phyloP scores from a whole-genome alignment of 2,329 filamentous ascomycete genomes.

The Hysterium pulicare region DNA sequence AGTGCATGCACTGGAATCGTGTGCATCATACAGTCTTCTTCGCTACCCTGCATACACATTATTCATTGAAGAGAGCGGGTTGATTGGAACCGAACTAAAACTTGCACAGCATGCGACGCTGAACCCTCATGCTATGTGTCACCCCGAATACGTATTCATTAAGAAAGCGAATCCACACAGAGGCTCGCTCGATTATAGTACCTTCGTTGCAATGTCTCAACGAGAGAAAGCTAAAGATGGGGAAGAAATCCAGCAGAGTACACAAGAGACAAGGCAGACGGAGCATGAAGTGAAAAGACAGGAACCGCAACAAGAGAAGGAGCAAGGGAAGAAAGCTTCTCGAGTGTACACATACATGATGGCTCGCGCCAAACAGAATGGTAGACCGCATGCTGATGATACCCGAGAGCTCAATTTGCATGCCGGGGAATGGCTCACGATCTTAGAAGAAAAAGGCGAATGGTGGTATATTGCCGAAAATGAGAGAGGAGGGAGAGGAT shows the following conservation, averaged over 20 bases:
- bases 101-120: neutral
- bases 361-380: conserved; percentile 19
- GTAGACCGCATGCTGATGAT: conserved; percentile 21
- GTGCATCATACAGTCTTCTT: too few species aligned
- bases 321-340: too few species aligned
- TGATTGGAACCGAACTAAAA: neutral
- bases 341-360: neutral
- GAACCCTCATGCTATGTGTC: neutral
- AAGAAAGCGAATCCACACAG: neutral
- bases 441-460: conserved; percentile 14
- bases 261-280: too few species aligned
- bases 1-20: neutral
- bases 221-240: too few species aligned
- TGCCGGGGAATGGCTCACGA: conserved; percentile 19
- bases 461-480: conserved; percentile 22
- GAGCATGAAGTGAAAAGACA: too few species aligned
- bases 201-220: neutral
- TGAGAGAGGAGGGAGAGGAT: conserved; percentile 15
- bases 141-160: neutral
- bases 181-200: neutral
- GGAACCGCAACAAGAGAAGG: too few species aligned
- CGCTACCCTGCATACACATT: too few species aligned
- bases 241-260: too few species aligned
- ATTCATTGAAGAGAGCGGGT: too few species aligned
- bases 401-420: conserved; percentile 22